Percentiles rank a stretch among this genome's conserved stretches.
These are phyloP conservation scores for Ottelia alismoides DNA, from an alignment of 106 monocot genomes.

Conservation along the genomic window DNA sequence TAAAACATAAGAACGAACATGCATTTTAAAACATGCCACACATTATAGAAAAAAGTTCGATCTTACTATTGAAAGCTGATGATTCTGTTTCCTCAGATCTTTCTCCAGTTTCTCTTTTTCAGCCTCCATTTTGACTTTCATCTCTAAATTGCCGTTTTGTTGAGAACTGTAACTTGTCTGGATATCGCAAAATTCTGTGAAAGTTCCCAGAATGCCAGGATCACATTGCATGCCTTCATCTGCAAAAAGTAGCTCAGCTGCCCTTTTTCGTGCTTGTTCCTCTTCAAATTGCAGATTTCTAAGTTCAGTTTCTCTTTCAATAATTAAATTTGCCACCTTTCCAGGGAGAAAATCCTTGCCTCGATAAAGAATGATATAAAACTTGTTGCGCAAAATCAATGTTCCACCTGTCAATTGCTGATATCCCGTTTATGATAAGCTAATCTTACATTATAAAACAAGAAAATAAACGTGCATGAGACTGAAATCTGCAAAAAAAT, in stretches of 20 bases:
- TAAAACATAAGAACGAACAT: neutral
- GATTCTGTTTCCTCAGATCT: constrained; percentile 52
- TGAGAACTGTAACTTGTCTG: constrained; percentile 17
- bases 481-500: neutral
- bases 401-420: constrained; percentile 93
- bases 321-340: constrained; percentile 40
- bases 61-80: constrained; percentile 57
- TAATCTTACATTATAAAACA: constrained; percentile 7
- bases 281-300: constrained; percentile 40
- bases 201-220: constrained; percentile 31
- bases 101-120: constrained; percentile 50
- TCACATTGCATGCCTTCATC: constrained; percentile 3
- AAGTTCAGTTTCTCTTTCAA: constrained; percentile 54
- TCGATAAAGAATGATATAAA: constrained; percentile 78
- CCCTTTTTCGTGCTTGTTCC: constrained; percentile 59
- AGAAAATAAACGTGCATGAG: neutral
- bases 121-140: constrained; percentile 35
- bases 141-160: constrained; percentile 2
- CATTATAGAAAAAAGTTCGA: neutral
- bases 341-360: constrained; percentile 84
- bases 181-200: constrained; percentile 53
- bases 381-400: constrained; percentile 85
- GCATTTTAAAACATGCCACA: neutral
- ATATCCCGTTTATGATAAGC: neutral
- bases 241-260: constrained; percentile 8